Evolutionary conservation across 2,329 filamentous ascomycete genomes (phyloP), one percentile per base, ranked within the genome.

Genomic region (Fonsecaea monophora): DNA sequence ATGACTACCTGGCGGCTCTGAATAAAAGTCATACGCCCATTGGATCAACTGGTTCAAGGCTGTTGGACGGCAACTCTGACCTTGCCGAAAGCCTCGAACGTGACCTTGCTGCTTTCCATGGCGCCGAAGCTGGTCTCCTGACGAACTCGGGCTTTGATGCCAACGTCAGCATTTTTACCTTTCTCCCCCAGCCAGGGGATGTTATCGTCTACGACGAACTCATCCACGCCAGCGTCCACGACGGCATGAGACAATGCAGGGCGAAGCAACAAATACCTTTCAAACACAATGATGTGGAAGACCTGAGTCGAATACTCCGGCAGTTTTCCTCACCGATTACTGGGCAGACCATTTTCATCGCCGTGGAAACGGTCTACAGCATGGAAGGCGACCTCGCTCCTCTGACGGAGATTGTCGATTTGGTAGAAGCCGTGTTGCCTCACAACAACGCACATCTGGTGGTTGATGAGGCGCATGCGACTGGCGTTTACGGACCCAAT

Each of bases 381-480:
- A 95, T 95, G 92, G 91, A 94, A 61, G 92, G 92, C 0, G 90
- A 94, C 71, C 78, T 92, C 18, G 86, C 86, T 0, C 89, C 89
- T 0, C 78, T 95, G 10, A 73, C 74, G 10, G 83, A 87, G 5
- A 85, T 94, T 18, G 82, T 90, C 1, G 76, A 82, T 0, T 79
- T 85, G 4, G 83, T 90, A 0, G 83, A 90, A 48, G 76, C 79
- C 0, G 73, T 84, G 0, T 77, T 92, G 0, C 86, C 88, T 0
- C 67, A 67, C 0, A 82, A 82, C 0, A 91, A 91, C 68, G 81
- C 78, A 2, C 81, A 85, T 68, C 80, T 87, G 37, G 75, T 87
- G 12, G 79, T 87, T 0, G 86, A 88, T 67, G 85, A 88, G 67
- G 85, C 86, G 0, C 85, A 87, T 71, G 79, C 81, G 0, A 83